Percentiles rank a stretch among this genome's conserved stretches.
Evolutionary conservation across 225 moss, liverwort and hornwort genomes (phyloP).

Genomic region (Pseudisothecium myosuroides): DNA sequence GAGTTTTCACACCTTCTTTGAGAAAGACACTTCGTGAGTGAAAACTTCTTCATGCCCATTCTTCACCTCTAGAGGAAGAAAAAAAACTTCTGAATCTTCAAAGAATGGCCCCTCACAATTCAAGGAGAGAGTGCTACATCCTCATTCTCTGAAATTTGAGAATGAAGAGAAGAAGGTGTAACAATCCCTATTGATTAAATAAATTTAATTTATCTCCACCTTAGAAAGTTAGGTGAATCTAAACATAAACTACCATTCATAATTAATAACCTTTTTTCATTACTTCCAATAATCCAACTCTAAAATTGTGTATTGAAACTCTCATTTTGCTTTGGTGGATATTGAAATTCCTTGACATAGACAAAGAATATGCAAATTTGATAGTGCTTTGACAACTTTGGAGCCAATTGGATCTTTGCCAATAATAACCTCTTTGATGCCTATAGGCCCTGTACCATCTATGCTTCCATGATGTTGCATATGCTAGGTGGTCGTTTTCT

Average conservation of each 20-base stretch:
- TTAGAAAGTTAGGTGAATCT: background rate
- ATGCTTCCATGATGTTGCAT: accelerated
- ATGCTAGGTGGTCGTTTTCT: background rate
- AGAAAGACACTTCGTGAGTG: no score
- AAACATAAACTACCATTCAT: background rate
- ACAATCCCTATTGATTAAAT: background rate
- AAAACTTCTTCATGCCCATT: no score
- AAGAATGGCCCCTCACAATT: background rate
- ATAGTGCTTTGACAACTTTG: background rate
- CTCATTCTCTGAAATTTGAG: background rate
- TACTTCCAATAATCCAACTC: background rate
- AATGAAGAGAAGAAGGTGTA: background rate
- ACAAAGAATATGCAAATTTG: background rate
- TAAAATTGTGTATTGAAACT: background rate
- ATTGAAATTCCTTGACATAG: background rate
- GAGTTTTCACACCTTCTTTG: no score
- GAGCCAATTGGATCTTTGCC: background rate
- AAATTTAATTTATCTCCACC: background rate
- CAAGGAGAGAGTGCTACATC: background rate
- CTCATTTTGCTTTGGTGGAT: background rate
- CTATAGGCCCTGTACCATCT: background rate
- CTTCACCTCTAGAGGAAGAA: no score
- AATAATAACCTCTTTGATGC: accelerated
- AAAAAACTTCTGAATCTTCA: no score
- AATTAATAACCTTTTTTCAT: background rate